Conservation (phyloP, 768 basidiomycete genomes). For the Tricholomella constricta region DNA sequence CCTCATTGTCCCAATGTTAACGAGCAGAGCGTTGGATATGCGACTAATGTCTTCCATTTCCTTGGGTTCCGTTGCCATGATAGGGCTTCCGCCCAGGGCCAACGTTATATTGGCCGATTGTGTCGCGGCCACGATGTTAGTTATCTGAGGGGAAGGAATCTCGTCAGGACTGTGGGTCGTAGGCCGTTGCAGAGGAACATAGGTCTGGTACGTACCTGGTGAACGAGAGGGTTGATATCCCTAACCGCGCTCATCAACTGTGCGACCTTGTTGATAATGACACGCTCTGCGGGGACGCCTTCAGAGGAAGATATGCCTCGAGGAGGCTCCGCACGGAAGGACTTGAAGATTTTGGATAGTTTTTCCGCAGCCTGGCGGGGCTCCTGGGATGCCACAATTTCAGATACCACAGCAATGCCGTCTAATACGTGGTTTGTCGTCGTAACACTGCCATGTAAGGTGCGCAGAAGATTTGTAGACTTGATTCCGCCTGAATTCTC, state of each 20-base stretch:
- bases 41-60: conserved; percentile 82
- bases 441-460: conserved; percentile 71
- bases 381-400: conserved; percentile 68
- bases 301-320: not conserved
- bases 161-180: not conserved
- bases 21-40: conserved; percentile 66
- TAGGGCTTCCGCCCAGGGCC: conserved; percentile 85
- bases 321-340: conserved; percentile 38
- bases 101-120: conserved; percentile 92
- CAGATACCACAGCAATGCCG: conserved; percentile 88
- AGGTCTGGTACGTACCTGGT: conserved; percentile 54
- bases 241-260: conserved; percentile 54
- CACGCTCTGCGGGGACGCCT: conserved; percentile 18
- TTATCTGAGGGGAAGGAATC: conserved; percentile 63
- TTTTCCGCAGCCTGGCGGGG: conserved; percentile 54
- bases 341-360: conserved; percentile 35
- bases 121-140: conserved; percentile 84
- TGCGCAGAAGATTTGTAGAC: conserved; percentile 70
- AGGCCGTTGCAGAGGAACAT: not conserved
- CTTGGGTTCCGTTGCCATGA: conserved; percentile 85
- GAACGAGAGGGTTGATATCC: conserved; percentile 67
- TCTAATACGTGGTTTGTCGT: conserved; percentile 59
- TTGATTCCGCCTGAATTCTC: conserved; percentile 77
- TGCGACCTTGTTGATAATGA: conserved; percentile 45
- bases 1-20: conserved; percentile 85